These are phyloP conservation scores for Tremella fuciformis DNA, from an alignment of 768 basidiomycete genomes.

Conservation along the genomic window DNA sequence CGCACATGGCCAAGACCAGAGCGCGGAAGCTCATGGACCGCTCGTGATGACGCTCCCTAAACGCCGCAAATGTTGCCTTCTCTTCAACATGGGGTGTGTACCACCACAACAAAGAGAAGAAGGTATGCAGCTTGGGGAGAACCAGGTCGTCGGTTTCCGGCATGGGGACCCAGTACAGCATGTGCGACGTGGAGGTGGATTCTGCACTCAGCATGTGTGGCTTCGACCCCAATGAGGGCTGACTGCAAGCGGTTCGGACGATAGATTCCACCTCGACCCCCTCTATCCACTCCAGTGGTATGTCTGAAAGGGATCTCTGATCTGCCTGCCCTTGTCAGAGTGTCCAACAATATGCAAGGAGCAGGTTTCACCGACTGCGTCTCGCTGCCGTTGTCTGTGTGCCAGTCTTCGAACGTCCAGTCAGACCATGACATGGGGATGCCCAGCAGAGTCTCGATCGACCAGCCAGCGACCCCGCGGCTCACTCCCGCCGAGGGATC, in stretches of 20 bases:
- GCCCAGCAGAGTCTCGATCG: conserved; percentile 2
- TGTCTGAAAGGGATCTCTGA: neutral
- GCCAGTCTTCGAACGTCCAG: conserved; percentile 2
- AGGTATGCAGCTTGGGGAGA: neutral
- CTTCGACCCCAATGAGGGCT: neutral
- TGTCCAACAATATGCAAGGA: neutral
- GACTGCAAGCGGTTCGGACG: conserved; percentile 1
- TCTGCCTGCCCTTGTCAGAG: neutral
- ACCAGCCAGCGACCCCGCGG: neutral
- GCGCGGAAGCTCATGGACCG: conserved; percentile 2
- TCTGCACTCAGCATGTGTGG: neutral
- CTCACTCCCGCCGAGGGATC: neutral
- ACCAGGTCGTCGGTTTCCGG: conserved; percentile 1
- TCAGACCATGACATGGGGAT: conserved; percentile 3
- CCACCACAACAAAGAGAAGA: conserved; percentile 1
- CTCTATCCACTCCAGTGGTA: neutral
- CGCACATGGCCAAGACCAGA: conserved; percentile 1
- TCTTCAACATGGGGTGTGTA: neutral
- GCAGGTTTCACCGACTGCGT: neutral
- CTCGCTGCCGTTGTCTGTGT: neutral
- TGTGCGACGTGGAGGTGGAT: neutral
- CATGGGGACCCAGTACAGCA: neutral
- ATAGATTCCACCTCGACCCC: neutral
- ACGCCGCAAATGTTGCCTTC: conserved; percentile 3
- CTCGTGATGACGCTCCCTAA: neutral